Base-by-base conservation (phyloP, 805 yeast genomes). In the Sugiyamaella americana region DNA sequence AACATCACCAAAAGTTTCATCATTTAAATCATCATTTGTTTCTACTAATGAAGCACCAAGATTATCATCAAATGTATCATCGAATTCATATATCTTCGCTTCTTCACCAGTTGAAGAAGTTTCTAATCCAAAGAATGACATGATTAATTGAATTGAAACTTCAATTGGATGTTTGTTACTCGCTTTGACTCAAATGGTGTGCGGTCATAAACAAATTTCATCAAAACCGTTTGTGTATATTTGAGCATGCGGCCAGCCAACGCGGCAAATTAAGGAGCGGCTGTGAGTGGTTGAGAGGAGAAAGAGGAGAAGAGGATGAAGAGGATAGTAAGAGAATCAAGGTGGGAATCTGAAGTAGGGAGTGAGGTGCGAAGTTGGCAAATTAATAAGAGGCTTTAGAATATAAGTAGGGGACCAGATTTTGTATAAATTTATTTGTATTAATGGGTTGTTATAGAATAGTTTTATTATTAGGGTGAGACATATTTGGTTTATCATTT, bases 1-100 rank as follows among this genome's bases (percentile, higher is more conserved):
- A 37, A 43, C 47, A 10, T 65, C 69, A 22, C 93, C 94, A 65
- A 86, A 86, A 0, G 94, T 86, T 59, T 82, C 88, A 52, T 79
- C 85, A 60, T 86, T 85, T 55, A 82, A 72, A 34, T 84, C 93
- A 60, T 87, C 96, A 41, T 83, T 89, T 26, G 76, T 82, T 48
- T 79, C 85, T 29, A 72, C 75, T 41, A 72, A 53, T 56, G 65
- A 52, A n/a, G 79, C 85, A 4, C 87, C 94, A 46, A 82, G 72
- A 2, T 91, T 89, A 44, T 79, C 85, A 39, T 80, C 85, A 63
- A 84, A 85, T 17, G 91, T 80, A 36, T 87, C 94, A 58, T 87
- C 94, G 61, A 87, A 87, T 61, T 85, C 88, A 61, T 78, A 72
- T 49, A 55, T 22, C 47, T 50, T 23, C 29, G 44, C 6, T 68